Base-by-base conservation (phyloP, 495 filamentous ascomycete species). In the Durotheca rogersii region DNA sequence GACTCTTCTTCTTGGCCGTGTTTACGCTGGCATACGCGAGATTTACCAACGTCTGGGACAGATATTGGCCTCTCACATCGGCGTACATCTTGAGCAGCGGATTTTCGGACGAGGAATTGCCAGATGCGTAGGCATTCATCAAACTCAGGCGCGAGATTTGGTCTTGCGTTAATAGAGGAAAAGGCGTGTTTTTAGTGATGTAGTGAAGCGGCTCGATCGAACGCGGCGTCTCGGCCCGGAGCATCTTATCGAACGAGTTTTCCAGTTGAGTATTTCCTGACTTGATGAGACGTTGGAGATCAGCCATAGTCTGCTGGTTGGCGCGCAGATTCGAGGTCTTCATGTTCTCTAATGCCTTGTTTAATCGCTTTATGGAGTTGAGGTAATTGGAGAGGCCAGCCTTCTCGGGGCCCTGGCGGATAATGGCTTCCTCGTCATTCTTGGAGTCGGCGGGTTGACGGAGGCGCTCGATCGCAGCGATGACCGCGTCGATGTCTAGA, bases 141-240 rank as follows among this genome's bases (percentile, higher is more conserved):
- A 79, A 54, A 38, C 71, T 74, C n/a, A 78, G 41, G 39, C 66
- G 56, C 12, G 69, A 72, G 30, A 74, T 72, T 53, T 73, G 75
- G 54, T 80, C 77, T 40, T 74, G 73, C 9, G 70, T 67, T 12
- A 81, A 64, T 11, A 67, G 47, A 27, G 73, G 73, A 48, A 75
- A 74, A 1, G 69, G 69, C 57, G 72, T 78, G 77, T 87, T 78
- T 66, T 96, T 96, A n/a, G 88, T 95, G 58, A 96, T 82, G 62
- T 87, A 96, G 60, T 95, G 88, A 32, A 97, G 70, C 5, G 94
- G 91, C 56, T 99, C 93, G 21, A 96, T 80, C 1, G 86, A 77
- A 41, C 79, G 75, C 6, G 84, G 79, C 14, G 89, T 83, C 56
- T 94, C 84, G 41, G 47, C 65, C 19, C 79, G 78, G 27, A 97